Conservation (phyloP, 164 flowering plant species). For the Taxillus chinensis region DNA sequence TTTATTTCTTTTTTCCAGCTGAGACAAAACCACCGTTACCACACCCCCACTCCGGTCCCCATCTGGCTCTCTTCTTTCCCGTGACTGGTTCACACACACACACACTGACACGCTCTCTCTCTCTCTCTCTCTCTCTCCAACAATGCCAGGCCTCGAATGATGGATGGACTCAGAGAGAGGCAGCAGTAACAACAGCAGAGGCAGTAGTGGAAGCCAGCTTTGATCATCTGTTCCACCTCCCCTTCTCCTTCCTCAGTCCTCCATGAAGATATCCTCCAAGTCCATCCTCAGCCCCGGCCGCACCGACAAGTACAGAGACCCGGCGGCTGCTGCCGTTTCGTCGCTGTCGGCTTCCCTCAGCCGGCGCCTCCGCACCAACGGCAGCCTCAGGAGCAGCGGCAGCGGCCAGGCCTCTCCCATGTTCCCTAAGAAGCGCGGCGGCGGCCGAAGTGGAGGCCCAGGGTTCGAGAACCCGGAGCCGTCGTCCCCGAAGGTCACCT, state of each 20-base stretch:
- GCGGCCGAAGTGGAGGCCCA: constrained; percentile 29
- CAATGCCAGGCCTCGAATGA: background rate
- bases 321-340: constrained; percentile 9
- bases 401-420: constrained; percentile 62
- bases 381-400: constrained; percentile 45
- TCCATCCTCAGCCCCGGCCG: constrained; percentile 60
- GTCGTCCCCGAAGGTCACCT: constrained; percentile 85
- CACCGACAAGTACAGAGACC: constrained; percentile 26
- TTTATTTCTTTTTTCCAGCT: too few relatives aligned
- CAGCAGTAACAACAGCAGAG: constrained; percentile 9
- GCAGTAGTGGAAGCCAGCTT: constrained; percentile 3
- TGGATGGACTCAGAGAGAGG: constrained; percentile 13
- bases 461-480: constrained; percentile 76
- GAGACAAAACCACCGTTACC: too few relatives aligned
- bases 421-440: constrained; percentile 31
- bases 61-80: too few relatives aligned
- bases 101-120: too few relatives aligned
- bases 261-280: constrained; percentile 60
- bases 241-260: constrained; percentile 38
- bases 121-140: background rate
- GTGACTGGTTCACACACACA: too few relatives aligned
- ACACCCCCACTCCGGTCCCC: too few relatives aligned
- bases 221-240: constrained; percentile 74
- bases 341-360: constrained; percentile 62
- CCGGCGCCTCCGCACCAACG: constrained; percentile 45